phyloP scores from a whole-genome alignment of 2,329 filamentous ascomycete genomes.

The Exophiala phaeomuriformis region DNA sequence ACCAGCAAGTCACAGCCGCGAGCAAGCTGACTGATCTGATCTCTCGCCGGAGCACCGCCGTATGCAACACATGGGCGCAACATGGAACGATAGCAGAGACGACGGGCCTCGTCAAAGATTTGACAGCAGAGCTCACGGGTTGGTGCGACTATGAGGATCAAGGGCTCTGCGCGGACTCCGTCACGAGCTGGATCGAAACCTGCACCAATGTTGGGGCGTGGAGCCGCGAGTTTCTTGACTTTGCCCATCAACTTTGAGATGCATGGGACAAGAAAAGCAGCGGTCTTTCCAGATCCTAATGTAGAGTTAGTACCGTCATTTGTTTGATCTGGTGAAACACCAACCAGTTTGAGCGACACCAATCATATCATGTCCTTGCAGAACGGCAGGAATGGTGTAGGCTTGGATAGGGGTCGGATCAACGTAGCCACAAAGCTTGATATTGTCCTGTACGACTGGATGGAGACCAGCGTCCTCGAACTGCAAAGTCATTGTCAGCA shows the following conservation, averaged over 20 bases:
- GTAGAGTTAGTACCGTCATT: neutral
- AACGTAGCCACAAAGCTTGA: conserved; percentile 63
- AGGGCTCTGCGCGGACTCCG: conserved; percentile 67
- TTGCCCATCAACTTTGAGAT: conserved; percentile 92
- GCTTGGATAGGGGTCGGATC: conserved; percentile 79
- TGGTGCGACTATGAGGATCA: conserved; percentile 78
- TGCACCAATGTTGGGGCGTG: conserved; percentile 57
- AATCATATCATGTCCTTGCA: conserved; percentile 71
- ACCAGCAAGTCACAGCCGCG: conserved; percentile 87
- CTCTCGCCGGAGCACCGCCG: conserved; percentile 65
- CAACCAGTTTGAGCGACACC: conserved; percentile 87
- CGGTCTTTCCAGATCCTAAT: conserved; percentile 90
- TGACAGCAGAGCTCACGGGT: conserved; percentile 87
- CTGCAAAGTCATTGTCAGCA: conserved; percentile 32
- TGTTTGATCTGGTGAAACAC: conserved; percentile 23
- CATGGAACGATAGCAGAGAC: conserved; percentile 91
- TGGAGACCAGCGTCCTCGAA: conserved; percentile 79
- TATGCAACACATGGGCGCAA: conserved; percentile 85
- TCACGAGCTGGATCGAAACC: conserved; percentile 48
- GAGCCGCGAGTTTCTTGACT: conserved; percentile 74
- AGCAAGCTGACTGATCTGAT: conserved; percentile 65
- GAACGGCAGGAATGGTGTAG: conserved; percentile 73
- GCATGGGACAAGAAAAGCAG: conserved; percentile 82
- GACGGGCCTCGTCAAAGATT: conserved; percentile 89
- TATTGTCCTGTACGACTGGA: conserved; percentile 71